Percentiles rank a stretch among this genome's conserved stretches.
These are phyloP conservation scores for Fusarium decemcellulare DNA, from an alignment of 2,329 filamentous ascomycete species.

Conservation along the genomic window DNA sequence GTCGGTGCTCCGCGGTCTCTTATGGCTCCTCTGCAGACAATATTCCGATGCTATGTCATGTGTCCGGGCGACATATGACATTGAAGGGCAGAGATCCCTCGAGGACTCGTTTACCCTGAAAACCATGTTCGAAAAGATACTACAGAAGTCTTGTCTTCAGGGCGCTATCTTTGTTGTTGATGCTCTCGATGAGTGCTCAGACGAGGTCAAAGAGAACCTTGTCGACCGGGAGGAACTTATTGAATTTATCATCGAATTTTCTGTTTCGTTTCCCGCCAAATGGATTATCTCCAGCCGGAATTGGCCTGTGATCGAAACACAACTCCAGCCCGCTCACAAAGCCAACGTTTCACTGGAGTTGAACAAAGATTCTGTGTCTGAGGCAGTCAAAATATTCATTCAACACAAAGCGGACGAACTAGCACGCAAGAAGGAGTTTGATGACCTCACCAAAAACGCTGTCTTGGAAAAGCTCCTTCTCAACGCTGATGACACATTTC, in stretches of 20 bases:
- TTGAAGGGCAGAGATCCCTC: slow-evolving; percentile 53
- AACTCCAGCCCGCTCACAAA: slow-evolving; percentile 52
- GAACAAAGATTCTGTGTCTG: slow-evolving; percentile 51
- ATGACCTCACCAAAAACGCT: slow-evolving; percentile 1
- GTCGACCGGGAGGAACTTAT: slow-evolving; percentile 50
- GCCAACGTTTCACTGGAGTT: slow-evolving; percentile 53
- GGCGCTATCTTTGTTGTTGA: slow-evolving; percentile 57
- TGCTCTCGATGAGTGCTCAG: slow-evolving; percentile 61
- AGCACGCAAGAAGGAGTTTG: slow-evolving; percentile 28
- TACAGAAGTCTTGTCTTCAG: slow-evolving; percentile 39
- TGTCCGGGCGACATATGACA: slow-evolving; percentile 52
- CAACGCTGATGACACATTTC: slow-evolving; percentile 55
- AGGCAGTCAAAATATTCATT: slow-evolving; percentile 54
- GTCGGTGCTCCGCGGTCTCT: slow-evolving; percentile 59
- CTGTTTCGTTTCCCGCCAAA: slow-evolving; percentile 44
- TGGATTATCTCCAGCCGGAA: slow-evolving; percentile 60
- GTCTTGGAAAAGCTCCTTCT: slow-evolving; percentile 35
- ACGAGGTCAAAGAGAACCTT: background rate
- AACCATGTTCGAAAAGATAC: slow-evolving; percentile 55
- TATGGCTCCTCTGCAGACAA: slow-evolving; percentile 57
- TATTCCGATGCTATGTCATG: slow-evolving; percentile 52
- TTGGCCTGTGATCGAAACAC: slow-evolving; percentile 52
- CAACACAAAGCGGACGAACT: slow-evolving; percentile 51
- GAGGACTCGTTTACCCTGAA: slow-evolving; percentile 55
- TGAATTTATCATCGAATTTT: slow-evolving; percentile 32